Conservation (phyloP, 768 basidiomycete species). For the Suillus subalutaceus region DNA sequence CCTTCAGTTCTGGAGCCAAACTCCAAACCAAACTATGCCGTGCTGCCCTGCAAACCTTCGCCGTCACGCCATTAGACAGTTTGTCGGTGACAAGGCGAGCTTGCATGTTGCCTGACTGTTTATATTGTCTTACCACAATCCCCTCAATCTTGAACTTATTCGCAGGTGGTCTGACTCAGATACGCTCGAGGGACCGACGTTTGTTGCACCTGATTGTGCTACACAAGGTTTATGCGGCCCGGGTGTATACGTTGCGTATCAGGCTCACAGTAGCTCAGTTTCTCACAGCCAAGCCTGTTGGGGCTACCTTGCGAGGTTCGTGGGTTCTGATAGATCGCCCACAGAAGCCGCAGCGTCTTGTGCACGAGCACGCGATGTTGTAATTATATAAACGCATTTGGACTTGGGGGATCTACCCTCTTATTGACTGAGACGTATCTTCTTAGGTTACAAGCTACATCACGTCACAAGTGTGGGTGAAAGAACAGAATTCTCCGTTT, state of each 20-base stretch:
- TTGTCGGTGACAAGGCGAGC: neutral
- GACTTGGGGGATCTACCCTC: neutral
- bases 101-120: neutral
- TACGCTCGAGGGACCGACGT: neutral
- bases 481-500: neutral
- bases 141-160: neutral
- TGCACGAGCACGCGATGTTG: neutral
- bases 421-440: neutral
- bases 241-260: neutral
- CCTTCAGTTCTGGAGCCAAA: no score
- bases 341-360: neutral
- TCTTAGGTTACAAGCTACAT: neutral
- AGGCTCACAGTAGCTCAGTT: neutral
- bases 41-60: neutral
- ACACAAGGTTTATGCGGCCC: neutral
- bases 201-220: neutral
- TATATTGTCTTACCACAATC: neutral
- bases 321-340: neutral
- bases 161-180: neutral
- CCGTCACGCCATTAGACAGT: neutral
- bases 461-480: conserved; percentile 4
- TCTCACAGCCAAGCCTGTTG: neutral
- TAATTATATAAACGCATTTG: neutral
- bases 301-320: neutral
- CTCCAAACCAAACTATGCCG: no score